These are phyloP conservation scores for Fusarium mangiferae DNA, from an alignment of 2,329 filamentous ascomycete genomes.

Conservation along the genomic window DNA sequence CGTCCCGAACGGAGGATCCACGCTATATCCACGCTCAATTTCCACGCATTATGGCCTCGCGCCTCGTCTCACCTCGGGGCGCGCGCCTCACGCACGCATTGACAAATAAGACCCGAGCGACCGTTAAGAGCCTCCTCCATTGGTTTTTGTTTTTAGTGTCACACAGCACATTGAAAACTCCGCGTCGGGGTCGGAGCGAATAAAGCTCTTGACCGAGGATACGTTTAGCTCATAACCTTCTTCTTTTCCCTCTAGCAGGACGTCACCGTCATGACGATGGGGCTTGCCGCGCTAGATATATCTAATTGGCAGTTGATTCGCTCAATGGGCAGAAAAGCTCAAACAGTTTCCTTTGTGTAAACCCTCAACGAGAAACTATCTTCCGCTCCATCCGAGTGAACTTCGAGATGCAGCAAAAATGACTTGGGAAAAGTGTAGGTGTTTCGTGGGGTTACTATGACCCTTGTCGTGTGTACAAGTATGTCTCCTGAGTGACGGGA, in stretches of 20 bases:
- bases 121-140: constrained; percentile 12
- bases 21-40: constrained; percentile 26
- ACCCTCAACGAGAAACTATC: constrained; percentile 5
- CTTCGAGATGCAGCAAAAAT: not conserved
- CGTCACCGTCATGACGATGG: constrained; percentile 34
- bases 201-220: constrained; percentile 16
- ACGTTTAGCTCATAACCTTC: not conserved
- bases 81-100: constrained; percentile 12
- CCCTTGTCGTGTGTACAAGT: constrained; percentile 1
- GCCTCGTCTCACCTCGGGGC: constrained; percentile 19
- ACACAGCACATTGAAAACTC: constrained; percentile 1
- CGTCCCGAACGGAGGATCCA: constrained; percentile 22
- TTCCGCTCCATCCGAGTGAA: constrained; percentile 37
- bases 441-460: constrained; percentile 26
- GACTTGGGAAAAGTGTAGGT: not conserved
- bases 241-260: constrained; percentile 7
- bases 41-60: constrained; percentile 25
- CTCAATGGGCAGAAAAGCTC: constrained; percentile 13
- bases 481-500: constrained; percentile 15
- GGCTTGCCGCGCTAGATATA: constrained; percentile 21
- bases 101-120: constrained; percentile 20
- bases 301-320: constrained; percentile 11
- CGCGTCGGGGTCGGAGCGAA: constrained; percentile 31
- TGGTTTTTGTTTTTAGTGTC: not conserved
- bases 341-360: constrained; percentile 21